A percentile compares a stretch with the other conserved stretches of the same genome.
Conservation (phyloP, 78 protist species). For the Chrysochromulina parva region DNA sequence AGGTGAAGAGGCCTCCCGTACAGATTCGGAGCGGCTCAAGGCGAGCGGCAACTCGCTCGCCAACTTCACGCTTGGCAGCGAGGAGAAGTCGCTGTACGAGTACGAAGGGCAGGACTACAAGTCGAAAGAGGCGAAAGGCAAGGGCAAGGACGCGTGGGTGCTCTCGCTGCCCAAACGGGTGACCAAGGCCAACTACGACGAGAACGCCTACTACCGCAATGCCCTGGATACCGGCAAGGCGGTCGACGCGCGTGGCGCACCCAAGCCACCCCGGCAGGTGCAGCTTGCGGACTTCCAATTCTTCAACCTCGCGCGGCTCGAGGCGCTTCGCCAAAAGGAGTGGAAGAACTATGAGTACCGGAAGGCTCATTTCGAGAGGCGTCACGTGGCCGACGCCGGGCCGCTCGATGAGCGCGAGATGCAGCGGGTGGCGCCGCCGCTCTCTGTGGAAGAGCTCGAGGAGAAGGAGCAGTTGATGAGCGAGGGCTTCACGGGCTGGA, state of each 20-base stretch:
- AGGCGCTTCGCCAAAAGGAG: conserved; percentile 35
- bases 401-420: not conserved
- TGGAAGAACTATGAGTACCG: not conserved
- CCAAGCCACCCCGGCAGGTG: not conserved
- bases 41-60: not conserved
- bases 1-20: conserved; percentile 66
- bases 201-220: conserved; percentile 33
- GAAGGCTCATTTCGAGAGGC: not conserved
- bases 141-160: not conserved
- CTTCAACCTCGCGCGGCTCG: not conserved
- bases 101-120: conserved; percentile 83
- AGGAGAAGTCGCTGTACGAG: conserved; percentile 64
- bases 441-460: conserved; percentile 40
- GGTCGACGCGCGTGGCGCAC: not conserved
- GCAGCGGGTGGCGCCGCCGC: not conserved
- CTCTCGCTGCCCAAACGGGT: conserved; percentile 66
- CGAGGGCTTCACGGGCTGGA: conserved; percentile 71
- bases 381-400: not conserved
- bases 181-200: conserved; percentile 44
- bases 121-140: not conserved
- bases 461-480: conserved; percentile 41
- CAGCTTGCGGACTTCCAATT: conserved; percentile 38
- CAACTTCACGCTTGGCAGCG: conserved; percentile 59
- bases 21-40: conserved; percentile 5
- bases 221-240: not conserved